Conservation (phyloP, 2,329 filamentous ascomycete species). For the Cadophora gregata region DNA sequence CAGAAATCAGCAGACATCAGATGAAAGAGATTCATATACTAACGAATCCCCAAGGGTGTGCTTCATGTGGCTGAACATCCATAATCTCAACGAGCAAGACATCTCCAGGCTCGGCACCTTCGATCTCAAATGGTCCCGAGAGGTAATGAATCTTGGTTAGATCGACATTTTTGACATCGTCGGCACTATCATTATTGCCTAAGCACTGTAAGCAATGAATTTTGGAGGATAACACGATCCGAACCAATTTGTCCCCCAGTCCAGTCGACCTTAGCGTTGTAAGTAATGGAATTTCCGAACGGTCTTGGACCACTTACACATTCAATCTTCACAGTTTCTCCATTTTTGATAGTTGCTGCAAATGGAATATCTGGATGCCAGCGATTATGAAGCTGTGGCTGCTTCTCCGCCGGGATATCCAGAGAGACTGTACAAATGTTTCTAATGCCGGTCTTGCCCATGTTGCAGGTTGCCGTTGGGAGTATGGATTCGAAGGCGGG, state of each 20-base stretch:
- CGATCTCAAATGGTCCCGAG: slow-evolving; percentile 86
- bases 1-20: slow-evolving; percentile 19
- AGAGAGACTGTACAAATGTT: slow-evolving; percentile 76
- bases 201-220: background rate
- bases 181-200: slow-evolving; percentile 85
- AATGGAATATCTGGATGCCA: slow-evolving; percentile 92
- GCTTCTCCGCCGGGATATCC: slow-evolving; percentile 72
- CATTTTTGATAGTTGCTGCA: slow-evolving; percentile 74
- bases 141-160: slow-evolving; percentile 87
- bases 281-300: background rate
- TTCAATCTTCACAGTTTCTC: slow-evolving; percentile 92
- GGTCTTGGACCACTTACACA: slow-evolving; percentile 54
- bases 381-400: slow-evolving; percentile 78
- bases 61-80: slow-evolving; percentile 87
- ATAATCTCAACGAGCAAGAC: slow-evolving; percentile 83
- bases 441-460: slow-evolving; percentile 64
- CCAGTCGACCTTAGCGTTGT: slow-evolving; percentile 46
- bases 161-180: slow-evolving; percentile 85
- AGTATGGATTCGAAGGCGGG: background rate
- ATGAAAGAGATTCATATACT: slow-evolving; percentile 55
- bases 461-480: slow-evolving; percentile 37
- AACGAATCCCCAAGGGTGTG: slow-evolving; percentile 89
- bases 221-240: background rate
- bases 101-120: slow-evolving; percentile 84
- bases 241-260: slow-evolving; percentile 80